Base-by-base conservation (phyloP, 1,284 basidiomycete species). In the Albatrellus sp. region DNA sequence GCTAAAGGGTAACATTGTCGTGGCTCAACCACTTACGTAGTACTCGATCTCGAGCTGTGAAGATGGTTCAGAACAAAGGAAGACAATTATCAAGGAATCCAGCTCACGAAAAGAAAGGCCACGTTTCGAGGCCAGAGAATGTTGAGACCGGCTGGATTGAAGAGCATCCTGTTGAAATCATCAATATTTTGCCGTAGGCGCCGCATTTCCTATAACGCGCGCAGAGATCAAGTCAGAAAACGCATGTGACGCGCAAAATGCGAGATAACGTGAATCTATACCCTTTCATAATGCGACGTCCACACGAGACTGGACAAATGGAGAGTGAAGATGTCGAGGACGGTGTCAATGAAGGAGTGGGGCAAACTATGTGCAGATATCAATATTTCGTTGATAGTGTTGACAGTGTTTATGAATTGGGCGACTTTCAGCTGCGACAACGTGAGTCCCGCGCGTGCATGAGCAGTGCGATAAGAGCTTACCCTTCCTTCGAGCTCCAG, bases 71-170 rank as follows among this genome's bases (percentile, higher is more conserved):
- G 3, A 33, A 45, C 30, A 12, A 33, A 17, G n/a, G 42, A 42
- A 28, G 34, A 5, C 17, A 13, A 12, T 12, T 38, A 37, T 11
- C 13, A 39, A 35, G 42, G 19, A 29, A 49, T 34, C 37, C 16
- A 44, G 81, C 86, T 62, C 57, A 91, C 88, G 63, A 86, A 93
- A 52, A 92, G 65, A 59, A 90, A 91, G 0, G 83, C 90, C 47
- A 81, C 78, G 54, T 73, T 73, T 34, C 71, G 67, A 2, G 90
- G 90, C 77, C 86, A 85, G 28, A 88, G 64, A 39, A 93, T 73
- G 51, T 89, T 82, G 52, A 93, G 61, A 2, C 90, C 90, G 3
- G 69, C 80, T 1, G 84, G 83, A 57, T 92, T 87, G 62, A 80
- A 90, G 14, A 84, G 50, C 39, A 72, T 68, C 20, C 58, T 59